Evolutionary conservation across 2,329 filamentous ascomycete genomes (phyloP), one percentile per base, ranked within the genome.

Genomic region (Chaetomiaceae sp.): DNA sequence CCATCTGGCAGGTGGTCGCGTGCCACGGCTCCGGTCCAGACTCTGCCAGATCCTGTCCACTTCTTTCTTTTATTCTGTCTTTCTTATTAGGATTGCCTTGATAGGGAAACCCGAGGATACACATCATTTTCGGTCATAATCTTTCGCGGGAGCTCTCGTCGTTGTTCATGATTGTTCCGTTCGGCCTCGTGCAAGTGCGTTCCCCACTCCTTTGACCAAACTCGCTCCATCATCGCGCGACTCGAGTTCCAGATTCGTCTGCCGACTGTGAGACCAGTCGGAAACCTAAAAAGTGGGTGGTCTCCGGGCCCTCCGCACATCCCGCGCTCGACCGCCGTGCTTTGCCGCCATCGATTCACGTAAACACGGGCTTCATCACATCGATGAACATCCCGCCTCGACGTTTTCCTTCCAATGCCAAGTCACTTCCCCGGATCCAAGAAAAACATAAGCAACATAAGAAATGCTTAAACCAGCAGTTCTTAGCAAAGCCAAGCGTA

Each of bases 1-100:
- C 49, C 18, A 33, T 46, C 27, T 20, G 42, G 49, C 27, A 51
- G 42, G 49, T 27, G 34, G 33, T 51, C 41, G 48, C 48, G 48
- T 51, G 48, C 25, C 36, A 29, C 4, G 32, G 45, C 4, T 40
- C 34, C n/a, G 3, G 25, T 36, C 3, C 33, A 4, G 14, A 14
- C 8, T 33, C 30, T 27, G 13, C 30, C 4, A 10, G 30, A 13
- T 33, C 14, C 30, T 33, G 30, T 11, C 30, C 30, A 27, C 25
- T 5, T 5, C 25, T 27, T 27, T 9, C 9, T 27, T 5, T 27
- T 5, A 27, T n/a, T n/a, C n/a, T n/a, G n/a, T n/a, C n/a, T n/a
- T n/a, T n/a, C n/a, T n/a, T n/a, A n/a, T n/a, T n/a, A n/a, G n/a
- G n/a, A n/a, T n/a, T n/a, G n/a, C n/a, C n/a, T n/a, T 27, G 25